A percentile compares a stretch with the other conserved stretches of the same genome.
phyloP scores from a whole-genome alignment of 2,329 filamentous ascomycete genomes.

The Gyromitra esculenta region DNA sequence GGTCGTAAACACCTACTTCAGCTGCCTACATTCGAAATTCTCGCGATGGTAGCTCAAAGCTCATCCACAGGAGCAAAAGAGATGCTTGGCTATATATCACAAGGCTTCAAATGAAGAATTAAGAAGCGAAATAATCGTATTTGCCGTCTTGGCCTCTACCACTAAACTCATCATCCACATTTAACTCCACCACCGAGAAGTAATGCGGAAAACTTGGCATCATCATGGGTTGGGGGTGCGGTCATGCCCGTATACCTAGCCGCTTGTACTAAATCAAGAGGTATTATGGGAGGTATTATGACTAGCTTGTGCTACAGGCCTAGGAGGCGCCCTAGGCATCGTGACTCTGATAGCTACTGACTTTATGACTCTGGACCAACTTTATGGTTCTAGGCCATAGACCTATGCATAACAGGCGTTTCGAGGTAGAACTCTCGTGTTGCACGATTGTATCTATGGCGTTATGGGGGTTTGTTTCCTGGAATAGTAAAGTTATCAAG shows the following conservation, averaged over 20 bases:
- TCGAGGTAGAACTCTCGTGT: neutral
- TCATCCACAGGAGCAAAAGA: neutral
- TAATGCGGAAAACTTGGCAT: neutral
- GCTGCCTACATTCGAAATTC: neutral
- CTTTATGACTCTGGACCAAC: neutral
- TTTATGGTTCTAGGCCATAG: too few relatives aligned
- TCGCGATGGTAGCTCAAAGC: neutral
- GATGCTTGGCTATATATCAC: neutral
- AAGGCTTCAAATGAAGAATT: neutral
- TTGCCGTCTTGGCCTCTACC: conserved; percentile 1
- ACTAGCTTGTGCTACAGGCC: neutral
- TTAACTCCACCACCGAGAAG: neutral
- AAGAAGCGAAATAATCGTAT: neutral
- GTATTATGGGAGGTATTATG: neutral
- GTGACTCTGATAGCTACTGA: neutral
- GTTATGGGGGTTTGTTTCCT: neutral
- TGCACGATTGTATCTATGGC: neutral
- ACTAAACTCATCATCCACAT: neutral
- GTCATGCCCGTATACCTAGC: neutral
- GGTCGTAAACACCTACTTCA: neutral
- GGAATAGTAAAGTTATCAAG: neutral
- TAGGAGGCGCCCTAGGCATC: neutral
- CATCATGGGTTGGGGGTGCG: conserved; percentile 3
- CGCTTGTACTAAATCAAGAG: neutral
- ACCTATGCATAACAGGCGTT: too few relatives aligned